A percentile compares a stretch with the other conserved stretches of the same genome.
Evolutionary conservation across 1,139 yeast species (phyloP).

Genomic region (Casaregolazyma suthepensis): DNA sequence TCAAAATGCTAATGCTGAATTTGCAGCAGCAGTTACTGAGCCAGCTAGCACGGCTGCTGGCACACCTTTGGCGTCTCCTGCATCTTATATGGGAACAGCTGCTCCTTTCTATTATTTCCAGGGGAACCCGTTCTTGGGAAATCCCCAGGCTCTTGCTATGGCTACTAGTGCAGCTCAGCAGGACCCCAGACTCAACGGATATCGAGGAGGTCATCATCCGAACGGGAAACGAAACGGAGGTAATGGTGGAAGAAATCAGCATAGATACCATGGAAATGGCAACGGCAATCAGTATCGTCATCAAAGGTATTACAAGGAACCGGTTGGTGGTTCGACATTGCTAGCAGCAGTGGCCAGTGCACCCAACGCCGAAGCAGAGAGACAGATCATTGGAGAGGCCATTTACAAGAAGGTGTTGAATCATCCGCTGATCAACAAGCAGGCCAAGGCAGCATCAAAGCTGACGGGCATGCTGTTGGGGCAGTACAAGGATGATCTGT

Average conservation of each 20-base stretch:
- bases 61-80: neutral
- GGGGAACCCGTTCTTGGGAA: slow-evolving; percentile 7
- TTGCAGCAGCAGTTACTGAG: neutral
- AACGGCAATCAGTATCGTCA: slow-evolving; percentile 1
- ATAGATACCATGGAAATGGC: slow-evolving; percentile 32
- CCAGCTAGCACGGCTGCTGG: neutral
- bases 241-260: slow-evolving; percentile 1
- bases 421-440: slow-evolving; percentile 69
- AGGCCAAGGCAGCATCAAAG: slow-evolving; percentile 86
- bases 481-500: slow-evolving; percentile 77
- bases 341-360: slow-evolving; percentile 32
- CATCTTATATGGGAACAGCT: neutral
- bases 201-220: slow-evolving; percentile 1
- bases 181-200: slow-evolving; percentile 1
- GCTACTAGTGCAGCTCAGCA: slow-evolving; percentile 10
- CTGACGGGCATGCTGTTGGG: slow-evolving; percentile 95
- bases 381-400: slow-evolving; percentile 89
- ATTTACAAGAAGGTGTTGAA: slow-evolving; percentile 80
- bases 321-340: slow-evolving; percentile 22
- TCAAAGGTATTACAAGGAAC: slow-evolving; percentile 31
- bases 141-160: slow-evolving; percentile 5
- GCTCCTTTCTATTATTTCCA: slow-evolving; percentile 4
- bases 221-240: slow-evolving; percentile 7
- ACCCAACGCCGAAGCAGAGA: slow-evolving; percentile 61
- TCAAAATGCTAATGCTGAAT: neutral